A percentile compares a stretch with the other conserved stretches of the same genome.
Evolutionary conservation across 2,329 filamentous ascomycete genomes (phyloP).

Genomic region (Fusarium nematophilum): DNA sequence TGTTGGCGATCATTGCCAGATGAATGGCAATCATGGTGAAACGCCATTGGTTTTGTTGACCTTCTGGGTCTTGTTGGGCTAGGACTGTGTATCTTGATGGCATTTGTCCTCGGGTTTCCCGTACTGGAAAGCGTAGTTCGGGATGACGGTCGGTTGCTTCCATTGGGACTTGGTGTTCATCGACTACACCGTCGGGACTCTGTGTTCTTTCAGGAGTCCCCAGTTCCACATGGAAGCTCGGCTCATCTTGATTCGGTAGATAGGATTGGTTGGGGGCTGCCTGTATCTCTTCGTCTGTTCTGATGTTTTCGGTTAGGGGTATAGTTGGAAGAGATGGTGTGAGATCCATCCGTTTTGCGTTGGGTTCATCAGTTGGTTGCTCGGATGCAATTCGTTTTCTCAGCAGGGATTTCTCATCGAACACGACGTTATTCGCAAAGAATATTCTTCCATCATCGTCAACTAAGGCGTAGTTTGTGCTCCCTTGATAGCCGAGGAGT

Average conservation of each 20-base stretch:
- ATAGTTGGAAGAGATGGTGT: too few species aligned
- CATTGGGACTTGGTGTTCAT: too few species aligned
- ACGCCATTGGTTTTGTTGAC: background rate
- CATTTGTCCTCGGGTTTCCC: constrained; percentile 1
- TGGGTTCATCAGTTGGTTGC: too few species aligned
- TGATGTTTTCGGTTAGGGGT: too few species aligned
- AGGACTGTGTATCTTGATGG: constrained; percentile 2
- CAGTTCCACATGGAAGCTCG: too few species aligned
- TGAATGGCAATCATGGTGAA: background rate
- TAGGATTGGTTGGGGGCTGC: background rate
- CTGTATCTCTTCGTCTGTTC: too few species aligned
- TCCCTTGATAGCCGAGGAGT: background rate
- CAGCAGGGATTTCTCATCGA: background rate
- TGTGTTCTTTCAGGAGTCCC: too few species aligned
- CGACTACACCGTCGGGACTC: too few species aligned
- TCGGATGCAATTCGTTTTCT: too few species aligned
- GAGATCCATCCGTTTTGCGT: too few species aligned
- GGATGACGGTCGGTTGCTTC: background rate
- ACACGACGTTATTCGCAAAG: background rate
- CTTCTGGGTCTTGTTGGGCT: background rate
- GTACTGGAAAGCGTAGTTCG: constrained; percentile 1
- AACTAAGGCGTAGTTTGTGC: background rate
- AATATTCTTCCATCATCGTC: background rate
- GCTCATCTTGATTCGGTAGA: too few species aligned
- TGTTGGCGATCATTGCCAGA: background rate